These are phyloP conservation scores for Cichorium intybus DNA, from an alignment of 140 eudicot genomes.

Conservation along the genomic window DNA sequence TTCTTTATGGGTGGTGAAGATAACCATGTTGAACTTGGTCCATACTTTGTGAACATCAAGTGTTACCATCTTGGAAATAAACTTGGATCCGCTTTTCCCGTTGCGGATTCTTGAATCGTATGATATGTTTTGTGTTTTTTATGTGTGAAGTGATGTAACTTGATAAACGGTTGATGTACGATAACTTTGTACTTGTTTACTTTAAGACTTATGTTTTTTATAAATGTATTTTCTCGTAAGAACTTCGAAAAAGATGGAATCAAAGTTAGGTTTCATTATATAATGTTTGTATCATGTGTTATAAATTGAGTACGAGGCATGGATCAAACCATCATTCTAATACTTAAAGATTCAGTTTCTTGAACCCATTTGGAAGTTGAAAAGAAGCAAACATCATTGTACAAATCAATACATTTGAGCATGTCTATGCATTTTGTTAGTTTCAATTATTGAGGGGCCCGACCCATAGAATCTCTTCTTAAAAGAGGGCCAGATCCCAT, in stretches of 20 bases:
- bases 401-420: no score
- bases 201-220: neutral
- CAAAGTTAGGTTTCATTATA: no score
- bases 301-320: neutral
- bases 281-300: neutral
- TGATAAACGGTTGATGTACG: conserved; percentile 4
- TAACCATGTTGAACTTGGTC: conserved; percentile 75
- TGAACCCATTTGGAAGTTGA: no score
- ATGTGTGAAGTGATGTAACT: neutral
- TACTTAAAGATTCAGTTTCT: no score
- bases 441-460: no score
- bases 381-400: no score
- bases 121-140: neutral
- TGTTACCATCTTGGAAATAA: conserved; percentile 84
- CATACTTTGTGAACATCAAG: conserved; percentile 78
- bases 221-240: neutral
- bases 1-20: conserved; percentile 78
- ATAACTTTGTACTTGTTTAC: neutral
- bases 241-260: no score
- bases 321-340: no score
- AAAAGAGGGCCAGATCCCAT: no score
- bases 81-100: conserved; percentile 90
- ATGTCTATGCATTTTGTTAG: no score
- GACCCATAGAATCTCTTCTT: no score
- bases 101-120: conserved; percentile 53